These are phyloP conservation scores for Bacterosira constricta DNA, from an alignment of 108 stramenopile species.

Conservation along the genomic window DNA sequence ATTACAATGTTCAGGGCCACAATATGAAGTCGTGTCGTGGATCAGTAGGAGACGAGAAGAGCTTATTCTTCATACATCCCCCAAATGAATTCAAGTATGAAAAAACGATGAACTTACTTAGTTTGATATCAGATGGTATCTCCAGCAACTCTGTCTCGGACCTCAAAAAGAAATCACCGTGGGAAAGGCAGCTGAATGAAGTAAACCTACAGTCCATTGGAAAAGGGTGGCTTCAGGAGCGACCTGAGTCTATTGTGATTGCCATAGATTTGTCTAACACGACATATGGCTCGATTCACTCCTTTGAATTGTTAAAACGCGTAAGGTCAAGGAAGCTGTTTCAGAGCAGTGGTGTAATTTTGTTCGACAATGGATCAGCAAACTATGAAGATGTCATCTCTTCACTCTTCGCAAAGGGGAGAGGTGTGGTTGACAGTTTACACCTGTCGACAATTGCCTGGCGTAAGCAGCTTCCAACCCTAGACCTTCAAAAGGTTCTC, in stretches of 20 bases:
- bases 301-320: background rate
- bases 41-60: background rate
- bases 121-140: conserved; percentile 8
- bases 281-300: background rate
- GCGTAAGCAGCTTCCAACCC: background rate
- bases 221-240: background rate
- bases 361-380: conserved; percentile 4
- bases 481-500: background rate
- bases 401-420: background rate
- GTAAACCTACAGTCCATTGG: background rate
- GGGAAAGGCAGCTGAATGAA: background rate
- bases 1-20: conserved; percentile 1
- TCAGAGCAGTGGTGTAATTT: background rate
- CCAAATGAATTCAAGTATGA: conserved; percentile 6
- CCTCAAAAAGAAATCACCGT: background rate
- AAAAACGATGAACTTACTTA: background rate
- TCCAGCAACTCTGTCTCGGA: background rate
- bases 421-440: background rate
- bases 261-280: background rate
- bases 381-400: conserved; percentile 11
- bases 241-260: background rate
- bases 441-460: background rate
- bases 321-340: background rate
- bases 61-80: conserved; percentile 20
- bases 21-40: conserved; percentile 14